Evolutionary conservation across 1,284 basidiomycete genomes (phyloP).

Genomic region (Macrocystidia cucumis): DNA sequence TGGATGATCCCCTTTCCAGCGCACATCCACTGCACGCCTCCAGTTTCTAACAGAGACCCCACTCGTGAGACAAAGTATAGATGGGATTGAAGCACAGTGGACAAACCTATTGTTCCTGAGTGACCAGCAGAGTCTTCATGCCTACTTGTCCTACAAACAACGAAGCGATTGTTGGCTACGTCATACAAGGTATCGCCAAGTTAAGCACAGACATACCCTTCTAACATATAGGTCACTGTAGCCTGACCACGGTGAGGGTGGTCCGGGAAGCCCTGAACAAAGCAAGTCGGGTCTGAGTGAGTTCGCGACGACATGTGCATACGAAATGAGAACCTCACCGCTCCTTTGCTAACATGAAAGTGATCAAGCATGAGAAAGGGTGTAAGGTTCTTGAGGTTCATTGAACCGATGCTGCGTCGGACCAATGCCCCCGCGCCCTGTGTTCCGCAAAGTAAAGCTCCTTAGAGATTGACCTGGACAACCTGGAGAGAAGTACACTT

Average conservation of each 20-base stretch:
- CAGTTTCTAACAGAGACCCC: constrained; percentile 38
- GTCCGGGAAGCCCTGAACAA: constrained; percentile 59
- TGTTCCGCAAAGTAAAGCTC: constrained; percentile 15
- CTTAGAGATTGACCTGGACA: constrained; percentile 2
- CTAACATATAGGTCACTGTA: constrained; percentile 84
- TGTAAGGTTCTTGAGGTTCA: constrained; percentile 70
- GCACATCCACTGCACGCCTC: constrained; percentile 95
- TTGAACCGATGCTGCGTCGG: constrained; percentile 83
- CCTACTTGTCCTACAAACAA: constrained; percentile 42
- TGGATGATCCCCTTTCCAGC: constrained; percentile 79
- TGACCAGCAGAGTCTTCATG: constrained; percentile 96
- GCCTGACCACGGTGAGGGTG: constrained; percentile 89
- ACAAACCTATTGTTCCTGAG: constrained; percentile 57
- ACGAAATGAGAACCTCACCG: constrained; percentile 31
- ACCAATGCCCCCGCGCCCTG: constrained; percentile 82
- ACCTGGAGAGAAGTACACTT: constrained; percentile 1
- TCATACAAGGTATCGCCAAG: not conserved
- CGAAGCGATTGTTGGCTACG: no score
- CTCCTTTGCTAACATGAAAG: constrained; percentile 58
- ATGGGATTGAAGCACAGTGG: not conserved
- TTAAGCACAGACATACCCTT: constrained; percentile 47
- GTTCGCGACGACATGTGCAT: not conserved
- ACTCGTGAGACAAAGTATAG: not conserved
- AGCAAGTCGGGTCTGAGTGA: constrained; percentile 4
- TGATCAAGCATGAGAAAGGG: constrained; percentile 91